phyloP scores from a whole-genome alignment of 257 asterid species.

The Scutellaria galericulata region DNA sequence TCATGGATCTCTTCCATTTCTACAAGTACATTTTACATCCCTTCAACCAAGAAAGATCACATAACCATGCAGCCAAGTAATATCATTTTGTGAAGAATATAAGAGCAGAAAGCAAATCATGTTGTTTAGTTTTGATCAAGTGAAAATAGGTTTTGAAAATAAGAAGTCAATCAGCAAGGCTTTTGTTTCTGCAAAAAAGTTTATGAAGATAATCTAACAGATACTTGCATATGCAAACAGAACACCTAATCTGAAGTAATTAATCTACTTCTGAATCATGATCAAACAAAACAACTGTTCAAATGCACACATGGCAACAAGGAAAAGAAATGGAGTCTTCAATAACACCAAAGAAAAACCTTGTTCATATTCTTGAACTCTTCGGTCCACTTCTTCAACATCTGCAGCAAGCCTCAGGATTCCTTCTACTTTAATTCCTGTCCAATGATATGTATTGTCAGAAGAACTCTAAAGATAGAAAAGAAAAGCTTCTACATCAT shows the following conservation, averaged over 20 bases:
- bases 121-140: conserved; percentile 6
- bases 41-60: conserved; percentile 25
- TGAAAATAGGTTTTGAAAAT: neutral
- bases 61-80: conserved; percentile 25
- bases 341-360: conserved; percentile 46
- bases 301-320: conserved; percentile 13
- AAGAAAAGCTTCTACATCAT: conserved; percentile 21
- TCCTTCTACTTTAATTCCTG: conserved; percentile 85
- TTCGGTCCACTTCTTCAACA: conserved; percentile 82
- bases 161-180: conserved; percentile 27
- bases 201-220: conserved; percentile 1
- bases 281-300: conserved; percentile 17
- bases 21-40: neutral
- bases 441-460: conserved; percentile 34
- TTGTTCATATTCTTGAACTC: conserved; percentile 90
- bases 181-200: conserved; percentile 2
- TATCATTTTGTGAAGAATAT: conserved; percentile 3
- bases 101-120: neutral
- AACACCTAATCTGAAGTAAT: conserved; percentile 2
- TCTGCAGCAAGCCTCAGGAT: conserved; percentile 88
- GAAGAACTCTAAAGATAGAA: conserved; percentile 24
- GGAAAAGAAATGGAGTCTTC: conserved; percentile 4
- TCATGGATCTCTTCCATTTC: conserved; percentile 27
- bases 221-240: conserved; percentile 12
- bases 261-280: conserved; percentile 2